Base-by-base conservation (phyloP, 2,329 filamentous ascomycete genomes). In the Colletotrichum kahawae region DNA sequence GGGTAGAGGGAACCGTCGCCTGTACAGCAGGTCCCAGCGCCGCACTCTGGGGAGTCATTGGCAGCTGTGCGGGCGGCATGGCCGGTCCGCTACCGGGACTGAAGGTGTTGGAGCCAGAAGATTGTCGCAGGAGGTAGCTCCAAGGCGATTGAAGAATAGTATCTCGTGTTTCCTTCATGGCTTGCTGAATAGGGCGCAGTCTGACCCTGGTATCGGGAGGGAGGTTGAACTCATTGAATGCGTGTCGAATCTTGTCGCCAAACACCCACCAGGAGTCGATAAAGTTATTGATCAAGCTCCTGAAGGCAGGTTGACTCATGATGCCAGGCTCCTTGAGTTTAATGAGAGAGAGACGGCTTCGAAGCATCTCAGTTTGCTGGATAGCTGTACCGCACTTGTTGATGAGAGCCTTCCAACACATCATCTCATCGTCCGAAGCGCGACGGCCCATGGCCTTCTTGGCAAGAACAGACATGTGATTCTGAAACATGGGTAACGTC, bases 11-110 rank as follows among this genome's bases (percentile, higher is more conserved):
- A 13, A 98, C 93, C 0, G 95, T 98, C 1, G 96, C 95, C 84
- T 98, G 95, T 70, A 95, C 95, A 24, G 96, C 96, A 7, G 96
- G 95, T 1, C 96, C 96, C 7, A 98, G 88, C 2, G 96, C 96
- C 18, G 95, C 96, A 79, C 95, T 97, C 76, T 98, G 90, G 9
- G 96, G 96, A 2, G 96, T 98, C 80, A 97, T 95, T 10, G 96
- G 95, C 48, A 95, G 79, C 67, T 85, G 84, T 48, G 82, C 79
- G 79, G 21, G 81, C 73, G 70, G 82, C 77, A 87, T 81, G 69
- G 82, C 80, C 16, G 76, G 81, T 16, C 78, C 74, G 10, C 75
- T 74, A 21, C 77, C 76, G 9, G 79, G 75, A 51, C 79, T 78
- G 48, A 77, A 77, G 7, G 65, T 75, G 66, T 63, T 77, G n/a